phyloP scores from a whole-genome alignment of 331 rosid species.

The Rosa hybrid region DNA sequence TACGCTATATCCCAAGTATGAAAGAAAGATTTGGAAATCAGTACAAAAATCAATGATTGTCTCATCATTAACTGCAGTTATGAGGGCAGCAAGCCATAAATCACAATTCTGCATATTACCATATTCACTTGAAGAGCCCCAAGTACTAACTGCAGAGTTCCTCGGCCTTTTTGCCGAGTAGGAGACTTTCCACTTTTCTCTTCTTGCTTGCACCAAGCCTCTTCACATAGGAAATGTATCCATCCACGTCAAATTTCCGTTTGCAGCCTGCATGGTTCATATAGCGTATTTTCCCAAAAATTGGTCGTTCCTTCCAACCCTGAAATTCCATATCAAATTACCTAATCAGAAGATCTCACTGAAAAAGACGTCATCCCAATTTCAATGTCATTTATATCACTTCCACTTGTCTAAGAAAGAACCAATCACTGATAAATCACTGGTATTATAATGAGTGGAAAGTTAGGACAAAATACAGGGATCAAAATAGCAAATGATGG shows the following conservation, averaged over 20 bases:
- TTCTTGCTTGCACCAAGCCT: constrained; percentile 58
- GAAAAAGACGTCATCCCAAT: no score
- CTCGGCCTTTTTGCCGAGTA: constrained; percentile 45
- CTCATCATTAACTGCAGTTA: no score
- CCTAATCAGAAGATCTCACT: no score
- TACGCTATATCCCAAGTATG: background rate
- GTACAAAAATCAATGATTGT: background rate
- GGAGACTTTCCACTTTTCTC: constrained; percentile 56
- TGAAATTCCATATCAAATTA: constrained; percentile 30
- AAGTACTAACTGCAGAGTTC: constrained; percentile 27
- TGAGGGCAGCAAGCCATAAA: no score
- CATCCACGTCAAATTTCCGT: constrained; percentile 89
- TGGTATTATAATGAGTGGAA: background rate
- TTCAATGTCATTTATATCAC: background rate
- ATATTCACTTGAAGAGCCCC: background rate
- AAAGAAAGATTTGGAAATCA: background rate
- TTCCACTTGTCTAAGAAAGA: background rate
- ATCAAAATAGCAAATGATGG: constrained; percentile 11
- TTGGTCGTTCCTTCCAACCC: constrained; percentile 88
- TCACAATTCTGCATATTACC: background rate
- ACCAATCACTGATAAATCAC: background rate
- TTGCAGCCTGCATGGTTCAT: constrained; percentile 95
- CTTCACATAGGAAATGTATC: constrained; percentile 61
- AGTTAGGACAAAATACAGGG: background rate
- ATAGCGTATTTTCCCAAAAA: constrained; percentile 90